Evolutionary conservation across 176 grass and related monocot species (phyloP), one percentile per base, ranked within the genome.

Genomic region (Pharus latifolius): DNA sequence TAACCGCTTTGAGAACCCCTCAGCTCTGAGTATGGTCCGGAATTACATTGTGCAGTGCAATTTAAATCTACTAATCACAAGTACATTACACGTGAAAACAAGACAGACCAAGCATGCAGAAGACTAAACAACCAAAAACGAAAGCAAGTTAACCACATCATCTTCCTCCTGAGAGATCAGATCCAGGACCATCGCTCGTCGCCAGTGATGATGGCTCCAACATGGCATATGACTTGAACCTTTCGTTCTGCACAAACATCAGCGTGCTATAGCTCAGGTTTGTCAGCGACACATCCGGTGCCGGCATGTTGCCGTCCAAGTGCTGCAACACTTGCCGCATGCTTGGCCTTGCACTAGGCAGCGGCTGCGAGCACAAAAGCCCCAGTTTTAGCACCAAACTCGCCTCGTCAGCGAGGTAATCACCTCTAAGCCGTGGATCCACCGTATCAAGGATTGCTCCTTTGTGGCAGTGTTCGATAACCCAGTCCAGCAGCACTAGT

Each of bases 381-480:
- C 85, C 89, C 49, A 85, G 60, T 44, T 82, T 85, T 11, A 85
- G 69, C 60, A 85, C 78, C 75, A 88, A 61, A 27, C 48, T 62
- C 0, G 32, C 58, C 35, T 88, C 85, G 20, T 72, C 51, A 16
- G 27, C 26, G 3, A 16, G 52, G 24, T 82, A 83, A 0, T 48
- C 33, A 16, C 26, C 49, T 35, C 58, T 52, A 14, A 89, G 37
- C 13, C 70, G 34, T 14, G 65, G 53, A 82, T 85, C 82, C 20
- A 81, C 72, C 2, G 17, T 33, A 0, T 72, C 64, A 22, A 84
- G 53, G 66, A 81, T 35, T 7, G 30, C 49, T 15, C 64, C 80
- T 67, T 43, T 78, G 58, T 65, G 77, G 81, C 77, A 62, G 52
- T 63, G 62, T 19, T 73, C 66, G 1, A 49, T 6, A 57, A 89